Conservation (phyloP, 495 filamentous ascomycete species). For the Penicillium flavigenum region DNA sequence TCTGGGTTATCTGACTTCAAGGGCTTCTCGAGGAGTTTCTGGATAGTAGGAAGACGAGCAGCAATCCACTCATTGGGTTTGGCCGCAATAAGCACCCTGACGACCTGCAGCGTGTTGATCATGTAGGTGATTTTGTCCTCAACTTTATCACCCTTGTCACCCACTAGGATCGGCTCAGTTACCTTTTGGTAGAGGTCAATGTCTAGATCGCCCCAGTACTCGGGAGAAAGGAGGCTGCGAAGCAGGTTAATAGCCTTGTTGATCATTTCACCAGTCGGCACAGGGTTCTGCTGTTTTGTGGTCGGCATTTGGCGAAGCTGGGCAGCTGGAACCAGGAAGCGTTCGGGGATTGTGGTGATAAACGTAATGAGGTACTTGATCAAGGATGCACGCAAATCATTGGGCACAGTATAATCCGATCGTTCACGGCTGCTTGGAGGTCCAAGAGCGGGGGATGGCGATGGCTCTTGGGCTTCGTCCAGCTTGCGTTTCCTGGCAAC, state of each 20-base stretch:
- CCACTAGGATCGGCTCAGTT: slow-evolving; percentile 76
- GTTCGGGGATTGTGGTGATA: slow-evolving; percentile 83
- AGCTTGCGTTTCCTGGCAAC: slow-evolving; percentile 73
- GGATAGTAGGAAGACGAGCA: slow-evolving; percentile 68
- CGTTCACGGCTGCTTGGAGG: slow-evolving; percentile 54
- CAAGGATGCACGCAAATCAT: slow-evolving; percentile 67
- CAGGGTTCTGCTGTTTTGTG: slow-evolving; percentile 44
- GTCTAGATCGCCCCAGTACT: slow-evolving; percentile 90
- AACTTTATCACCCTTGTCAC: slow-evolving; percentile 62
- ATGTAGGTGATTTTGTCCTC: slow-evolving; percentile 75
- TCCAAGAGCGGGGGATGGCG: slow-evolving; percentile 45
- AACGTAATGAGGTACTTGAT: slow-evolving; percentile 93
- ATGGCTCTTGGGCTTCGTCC: slow-evolving; percentile 50
- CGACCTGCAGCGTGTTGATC: slow-evolving; percentile 87
- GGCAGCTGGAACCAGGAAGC: slow-evolving; percentile 70
- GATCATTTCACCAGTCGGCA: slow-evolving; percentile 69
- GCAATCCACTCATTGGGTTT: slow-evolving; percentile 89
- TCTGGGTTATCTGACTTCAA: slow-evolving; percentile 83
- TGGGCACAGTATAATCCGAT: slow-evolving; percentile 66
- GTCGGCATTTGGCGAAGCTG: slow-evolving; percentile 57
- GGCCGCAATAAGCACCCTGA: slow-evolving; percentile 81
- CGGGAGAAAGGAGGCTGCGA: slow-evolving; percentile 80
- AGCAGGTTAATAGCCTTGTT: slow-evolving; percentile 81
- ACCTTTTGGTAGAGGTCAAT: slow-evolving; percentile 87
- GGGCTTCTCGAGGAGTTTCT: slow-evolving; percentile 88